Base-by-base conservation (phyloP, 1,284 basidiomycete genomes). In the Cryptococcus neoformans region DNA sequence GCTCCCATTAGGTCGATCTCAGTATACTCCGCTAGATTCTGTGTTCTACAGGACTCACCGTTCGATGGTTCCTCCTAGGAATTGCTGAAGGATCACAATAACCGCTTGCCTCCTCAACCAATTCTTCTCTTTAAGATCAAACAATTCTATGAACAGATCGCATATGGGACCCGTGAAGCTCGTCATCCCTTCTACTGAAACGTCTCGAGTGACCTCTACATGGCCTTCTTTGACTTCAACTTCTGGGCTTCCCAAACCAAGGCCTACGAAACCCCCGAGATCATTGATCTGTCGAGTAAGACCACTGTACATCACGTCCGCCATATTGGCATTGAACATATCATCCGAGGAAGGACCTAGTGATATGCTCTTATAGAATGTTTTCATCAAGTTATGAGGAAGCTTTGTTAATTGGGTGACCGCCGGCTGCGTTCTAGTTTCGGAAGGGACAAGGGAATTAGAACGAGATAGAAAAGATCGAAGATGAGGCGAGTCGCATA, bases 61-160 rank as follows among this genome's bases (percentile, higher is more conserved):
- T 76, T 99, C 95, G 62, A 98, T 92, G 0, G 95, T 98, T 9
- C 90, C 89, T 6, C 94, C 95, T 4, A 99, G 81, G 4, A 97
- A 86, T 72, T 98, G 94, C 75, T 98, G 95, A 49, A 98, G 79
- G 58, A 98, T 92, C 55, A 98, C 91, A 11, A 97, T 89, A 63
- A 97, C 92, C 1, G 95, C 94, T 74, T 97, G 94, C n/a, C 92
- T 82, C 51, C 94, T 82, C 37, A 98, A 80, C 95, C 95, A 99
- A 64, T 94, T 94, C 75, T 90, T 89, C 80, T 92, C 91, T 76
- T 96, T 88, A 28, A 98, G 83, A 75, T 97, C 92, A 64, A 98
- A 98, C 7, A 97, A 82, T 21, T 93, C 90, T 53, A 97, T 83
- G 41, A 97, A 83, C 35, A 98, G 80, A 70, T 98, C 93, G 68